Evolutionary conservation across 352 stramenopile genomes (phyloP).

Genomic region (Globisporangium echinulatum): DNA sequence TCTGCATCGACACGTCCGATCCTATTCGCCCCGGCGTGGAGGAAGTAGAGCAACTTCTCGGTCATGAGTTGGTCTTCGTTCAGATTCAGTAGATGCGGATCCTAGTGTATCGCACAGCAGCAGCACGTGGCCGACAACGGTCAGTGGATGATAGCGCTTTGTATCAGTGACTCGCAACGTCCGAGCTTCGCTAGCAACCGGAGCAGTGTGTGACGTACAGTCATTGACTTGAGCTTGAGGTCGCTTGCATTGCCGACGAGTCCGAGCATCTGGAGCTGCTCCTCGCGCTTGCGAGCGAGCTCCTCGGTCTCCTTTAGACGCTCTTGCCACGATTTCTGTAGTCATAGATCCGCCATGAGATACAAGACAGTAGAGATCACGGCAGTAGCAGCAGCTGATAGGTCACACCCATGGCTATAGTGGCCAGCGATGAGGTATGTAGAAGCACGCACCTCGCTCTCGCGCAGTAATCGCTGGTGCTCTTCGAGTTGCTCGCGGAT

Average conservation of each 20-base stretch:
- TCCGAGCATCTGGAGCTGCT: slow-evolving; percentile 66
- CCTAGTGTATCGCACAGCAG: slow-evolving; percentile 11
- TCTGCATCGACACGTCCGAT: slow-evolving; percentile 61
- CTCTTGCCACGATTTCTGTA: slow-evolving; percentile 76
- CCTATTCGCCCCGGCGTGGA: slow-evolving; percentile 46
- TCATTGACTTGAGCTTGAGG: slow-evolving; percentile 47
- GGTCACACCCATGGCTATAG: too few species aligned
- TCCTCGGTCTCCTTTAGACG: slow-evolving; percentile 77
- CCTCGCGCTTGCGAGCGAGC: slow-evolving; percentile 69
- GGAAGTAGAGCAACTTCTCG: slow-evolving; percentile 78
- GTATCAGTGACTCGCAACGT: not conserved
- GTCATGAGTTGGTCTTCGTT: slow-evolving; percentile 86
- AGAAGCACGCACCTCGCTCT: slow-evolving; percentile 50
- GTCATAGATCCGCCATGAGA: not conserved
- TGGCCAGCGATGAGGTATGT: not conserved
- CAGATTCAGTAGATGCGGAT: slow-evolving; percentile 80
- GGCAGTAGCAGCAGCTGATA: not conserved
- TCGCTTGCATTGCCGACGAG: slow-evolving; percentile 55
- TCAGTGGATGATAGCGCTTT: not conserved
- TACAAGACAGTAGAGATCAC: not conserved
- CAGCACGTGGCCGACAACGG: not conserved
- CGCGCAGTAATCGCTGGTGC: slow-evolving; percentile 61
- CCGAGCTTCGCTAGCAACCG: not conserved
- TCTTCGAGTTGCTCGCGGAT: slow-evolving; percentile 77
- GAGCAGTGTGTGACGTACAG: slow-evolving; percentile 13